Percentiles rank a stretch among this genome's conserved stretches.
Evolutionary conservation across 1,284 basidiomycete species (phyloP).

Genomic region (Sphagnurus paluster): DNA sequence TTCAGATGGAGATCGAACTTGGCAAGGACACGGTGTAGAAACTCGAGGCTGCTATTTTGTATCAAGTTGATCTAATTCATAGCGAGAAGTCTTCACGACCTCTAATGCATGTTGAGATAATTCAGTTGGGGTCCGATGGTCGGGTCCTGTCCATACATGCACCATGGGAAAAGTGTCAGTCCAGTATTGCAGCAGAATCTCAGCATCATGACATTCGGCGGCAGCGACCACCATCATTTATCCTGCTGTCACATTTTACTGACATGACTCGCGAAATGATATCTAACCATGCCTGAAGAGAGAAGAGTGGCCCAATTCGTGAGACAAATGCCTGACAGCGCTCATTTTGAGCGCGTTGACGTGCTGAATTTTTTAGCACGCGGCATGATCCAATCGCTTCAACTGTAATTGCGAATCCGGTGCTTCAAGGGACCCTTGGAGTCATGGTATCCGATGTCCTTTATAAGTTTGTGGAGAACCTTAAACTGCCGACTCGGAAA

Average conservation of each 20-base stretch:
- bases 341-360: not conserved
- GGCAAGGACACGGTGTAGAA: not conserved
- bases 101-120: no score
- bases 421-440: no score
- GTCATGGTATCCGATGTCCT: no score
- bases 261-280: no score
- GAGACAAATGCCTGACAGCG: not conserved
- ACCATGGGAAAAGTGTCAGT: no score
- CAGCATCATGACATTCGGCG: no score
- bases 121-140: no score
- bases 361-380: not conserved
- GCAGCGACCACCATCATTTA: not conserved
- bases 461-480: no score
- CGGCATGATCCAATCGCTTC: not conserved
- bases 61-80: not conserved
- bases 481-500: no score
- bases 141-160: no score
- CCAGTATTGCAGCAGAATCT: no score
- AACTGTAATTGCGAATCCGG: not conserved
- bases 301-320: not conserved
- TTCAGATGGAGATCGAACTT: conserved; percentile 16
- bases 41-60: not conserved
- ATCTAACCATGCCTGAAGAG: not conserved
- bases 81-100: not conserved
- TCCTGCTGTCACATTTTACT: not conserved